phyloP scores from a whole-genome alignment of 768 basidiomycete species.

The Podaxis sp. region DNA sequence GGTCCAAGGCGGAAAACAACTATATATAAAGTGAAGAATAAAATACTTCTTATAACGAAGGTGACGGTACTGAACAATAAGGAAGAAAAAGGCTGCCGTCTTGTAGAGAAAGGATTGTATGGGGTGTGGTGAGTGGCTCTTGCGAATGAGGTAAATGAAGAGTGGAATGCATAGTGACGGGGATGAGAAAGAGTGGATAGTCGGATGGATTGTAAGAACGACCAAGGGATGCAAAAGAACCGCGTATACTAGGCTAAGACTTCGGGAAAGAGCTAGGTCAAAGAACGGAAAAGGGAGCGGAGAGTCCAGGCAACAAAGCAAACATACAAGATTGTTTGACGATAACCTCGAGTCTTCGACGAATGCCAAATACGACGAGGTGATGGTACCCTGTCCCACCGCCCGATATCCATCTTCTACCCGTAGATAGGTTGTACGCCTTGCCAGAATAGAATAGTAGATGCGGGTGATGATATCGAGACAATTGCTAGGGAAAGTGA shows the following conservation, averaged over 20 bases:
- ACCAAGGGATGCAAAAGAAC: constrained; percentile 18
- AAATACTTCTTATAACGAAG: constrained; percentile 59
- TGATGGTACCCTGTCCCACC: constrained; percentile 28
- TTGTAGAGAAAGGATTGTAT: constrained; percentile 17
- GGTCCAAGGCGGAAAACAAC: constrained; percentile 32
- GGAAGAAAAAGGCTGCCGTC: constrained; percentile 11
- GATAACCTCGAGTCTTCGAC: constrained; percentile 24
- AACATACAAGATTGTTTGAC: constrained; percentile 33
- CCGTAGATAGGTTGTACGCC: constrained; percentile 48
- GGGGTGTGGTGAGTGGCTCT: constrained; percentile 19
- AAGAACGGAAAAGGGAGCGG: constrained; percentile 16
- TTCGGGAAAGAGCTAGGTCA: constrained; percentile 17
- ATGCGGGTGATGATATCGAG: constrained; percentile 43
- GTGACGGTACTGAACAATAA: constrained; percentile 48
- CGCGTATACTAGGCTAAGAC: constrained; percentile 19
- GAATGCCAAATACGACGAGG: constrained; percentile 23
- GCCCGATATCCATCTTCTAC: constrained; percentile 27
- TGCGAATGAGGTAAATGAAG: constrained; percentile 17
- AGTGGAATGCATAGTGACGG: constrained; percentile 20
- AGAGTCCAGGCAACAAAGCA: constrained; percentile 14
- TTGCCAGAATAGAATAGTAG: constrained; percentile 46
- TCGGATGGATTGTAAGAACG: constrained; percentile 11
- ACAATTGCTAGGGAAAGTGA: constrained; percentile 69
- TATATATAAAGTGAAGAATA: constrained; percentile 83
- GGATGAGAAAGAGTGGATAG: constrained; percentile 17